Evolutionary conservation across 441 rosid genomes (phyloP).

Genomic region (Theobroma grandiflorum): DNA sequence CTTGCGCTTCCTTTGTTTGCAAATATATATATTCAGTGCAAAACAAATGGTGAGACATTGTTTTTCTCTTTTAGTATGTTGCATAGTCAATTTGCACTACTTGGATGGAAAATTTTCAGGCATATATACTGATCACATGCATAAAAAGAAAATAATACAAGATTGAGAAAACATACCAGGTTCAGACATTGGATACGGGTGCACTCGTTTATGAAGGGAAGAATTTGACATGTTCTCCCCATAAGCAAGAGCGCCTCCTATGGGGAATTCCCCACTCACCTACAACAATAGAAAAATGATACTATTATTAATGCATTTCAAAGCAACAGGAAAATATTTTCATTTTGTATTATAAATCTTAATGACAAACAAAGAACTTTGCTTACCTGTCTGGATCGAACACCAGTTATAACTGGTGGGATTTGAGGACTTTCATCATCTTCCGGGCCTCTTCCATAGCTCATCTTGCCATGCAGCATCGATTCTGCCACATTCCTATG

Average conservation of each 20-base stretch:
- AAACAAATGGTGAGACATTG: conserved; percentile 7
- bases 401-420: conserved; percentile 69
- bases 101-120: background rate
- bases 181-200: conserved; percentile 86
- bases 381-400: conserved; percentile 82
- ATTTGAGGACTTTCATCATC: conserved; percentile 77
- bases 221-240: conserved; percentile 69
- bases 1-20: conserved; percentile 63
- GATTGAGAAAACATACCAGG: conserved; percentile 56
- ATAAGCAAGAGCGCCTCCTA: conserved; percentile 60
- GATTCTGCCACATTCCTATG: conserved; percentile 77
- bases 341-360: background rate
- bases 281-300: conserved; percentile 30
- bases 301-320: background rate
- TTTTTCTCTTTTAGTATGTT: conserved; percentile 2
- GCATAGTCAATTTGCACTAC: background rate
- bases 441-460: conserved; percentile 96
- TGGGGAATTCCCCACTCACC: conserved; percentile 87
- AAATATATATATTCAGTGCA: background rate
- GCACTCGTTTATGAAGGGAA: conserved; percentile 83
- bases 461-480: conserved; percentile 96
- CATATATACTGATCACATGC: background rate
- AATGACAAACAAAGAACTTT: background rate
- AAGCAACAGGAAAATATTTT: background rate
- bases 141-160: background rate